Evolutionary conservation across 1,139 yeast species (phyloP).

Genomic region (Pichia sp.): DNA sequence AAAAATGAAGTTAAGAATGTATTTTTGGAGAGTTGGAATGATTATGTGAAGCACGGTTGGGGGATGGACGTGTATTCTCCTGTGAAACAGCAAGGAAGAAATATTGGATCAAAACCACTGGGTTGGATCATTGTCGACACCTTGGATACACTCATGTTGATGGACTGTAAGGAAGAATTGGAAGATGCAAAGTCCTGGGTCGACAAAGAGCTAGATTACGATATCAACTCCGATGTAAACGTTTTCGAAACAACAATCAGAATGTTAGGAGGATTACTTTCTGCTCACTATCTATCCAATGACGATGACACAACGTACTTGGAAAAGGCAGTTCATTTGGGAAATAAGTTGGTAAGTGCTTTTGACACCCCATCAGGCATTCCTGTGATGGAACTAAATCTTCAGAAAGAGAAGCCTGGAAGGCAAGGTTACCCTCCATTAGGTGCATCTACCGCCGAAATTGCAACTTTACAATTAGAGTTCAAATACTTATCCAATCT

Average conservation of each 20-base stretch:
- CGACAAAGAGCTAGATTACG: slow-evolving; percentile 45
- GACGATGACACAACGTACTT: slow-evolving; percentile 54
- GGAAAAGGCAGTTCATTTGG: slow-evolving; percentile 65
- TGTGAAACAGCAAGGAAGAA: slow-evolving; percentile 50
- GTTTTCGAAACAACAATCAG: slow-evolving; percentile 91
- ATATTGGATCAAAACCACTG: slow-evolving; percentile 77
- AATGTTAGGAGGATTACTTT: slow-evolving; percentile 85
- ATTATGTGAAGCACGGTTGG: slow-evolving; percentile 75
- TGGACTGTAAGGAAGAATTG: slow-evolving; percentile 68
- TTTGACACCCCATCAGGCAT: slow-evolving; percentile 60
- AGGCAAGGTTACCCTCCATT: slow-evolving; percentile 61
- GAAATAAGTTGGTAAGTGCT: slow-evolving; percentile 51
- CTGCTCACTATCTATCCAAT: slow-evolving; percentile 68
- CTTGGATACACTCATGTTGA: slow-evolving; percentile 73
- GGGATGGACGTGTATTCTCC: slow-evolving; percentile 71
- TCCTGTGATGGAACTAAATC: slow-evolving; percentile 75
- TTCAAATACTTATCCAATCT: slow-evolving; percentile 74
- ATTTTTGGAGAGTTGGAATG: slow-evolving; percentile 73
- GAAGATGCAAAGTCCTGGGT: slow-evolving; percentile 71
- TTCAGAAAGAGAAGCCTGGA: slow-evolving; percentile 54
- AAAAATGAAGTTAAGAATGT: slow-evolving; percentile 54
- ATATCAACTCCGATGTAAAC: slow-evolving; percentile 69
- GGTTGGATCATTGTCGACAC: slow-evolving; percentile 97
- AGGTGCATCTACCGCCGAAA: slow-evolving; percentile 85
- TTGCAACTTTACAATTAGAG: slow-evolving; percentile 80